Conservation (phyloP, 495 filamentous ascomycete species). For the Parachaetomium inaequale region DNA sequence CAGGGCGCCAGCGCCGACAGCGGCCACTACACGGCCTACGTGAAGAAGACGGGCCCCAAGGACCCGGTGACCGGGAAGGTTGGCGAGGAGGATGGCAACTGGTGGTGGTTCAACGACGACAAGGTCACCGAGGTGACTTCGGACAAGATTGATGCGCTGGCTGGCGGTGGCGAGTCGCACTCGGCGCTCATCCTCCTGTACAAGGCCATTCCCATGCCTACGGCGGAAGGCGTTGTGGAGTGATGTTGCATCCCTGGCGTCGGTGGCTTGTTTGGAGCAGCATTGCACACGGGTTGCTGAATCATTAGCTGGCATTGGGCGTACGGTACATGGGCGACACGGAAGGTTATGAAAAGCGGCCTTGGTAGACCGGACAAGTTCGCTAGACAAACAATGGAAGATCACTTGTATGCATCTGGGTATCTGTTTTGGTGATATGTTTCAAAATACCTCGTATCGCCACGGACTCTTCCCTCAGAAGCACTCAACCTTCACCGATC, state of each 20-base stretch:
- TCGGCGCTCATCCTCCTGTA: conserved; percentile 92
- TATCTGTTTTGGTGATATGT: too few relatives aligned
- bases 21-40: conserved; percentile 95
- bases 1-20: conserved; percentile 96
- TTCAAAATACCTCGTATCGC: too few relatives aligned
- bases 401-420: neutral
- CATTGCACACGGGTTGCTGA: neutral
- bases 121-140: conserved; percentile 89
- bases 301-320: neutral
- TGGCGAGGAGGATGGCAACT: conserved; percentile 81
- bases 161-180: conserved; percentile 94
- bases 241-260: neutral
- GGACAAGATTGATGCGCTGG: conserved; percentile 85
- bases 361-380: conserved; percentile 3
- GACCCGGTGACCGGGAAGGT: conserved; percentile 66
- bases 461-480: too few relatives aligned
- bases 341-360: conserved; percentile 3
- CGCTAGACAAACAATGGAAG: conserved; percentile 11
- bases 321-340: neutral
- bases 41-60: conserved; percentile 76
- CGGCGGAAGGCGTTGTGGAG: conserved; percentile 40
- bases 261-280: neutral
- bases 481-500: too few relatives aligned
- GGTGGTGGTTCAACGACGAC: conserved; percentile 99
- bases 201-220: conserved; percentile 66